Base-by-base conservation (phyloP, 2,329 filamentous ascomycete species). In the Hypoxylon sp. region DNA sequence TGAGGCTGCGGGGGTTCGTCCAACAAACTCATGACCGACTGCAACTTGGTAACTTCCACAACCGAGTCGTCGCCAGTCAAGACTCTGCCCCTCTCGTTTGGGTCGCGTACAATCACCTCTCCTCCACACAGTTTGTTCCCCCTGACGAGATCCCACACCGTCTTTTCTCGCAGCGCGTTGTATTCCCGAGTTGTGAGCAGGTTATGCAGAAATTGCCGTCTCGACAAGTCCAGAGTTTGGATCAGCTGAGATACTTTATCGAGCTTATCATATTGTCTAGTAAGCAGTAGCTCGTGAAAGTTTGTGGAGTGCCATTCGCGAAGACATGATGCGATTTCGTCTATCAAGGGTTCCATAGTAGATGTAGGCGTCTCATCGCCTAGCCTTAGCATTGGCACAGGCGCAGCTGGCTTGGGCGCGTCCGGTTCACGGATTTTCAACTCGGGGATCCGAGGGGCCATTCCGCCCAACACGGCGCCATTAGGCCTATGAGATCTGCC, bases 221-320 rank as follows among this genome's bases (percentile, higher is more conserved):
- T 86, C 43, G 93, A 90, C 58, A 93, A 85, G 78, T 97, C 95
- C 67, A 99, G 84, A n/a, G 90, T 88, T 52, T 90, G 87, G 46
- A 97, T 91, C 57, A 98, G 85, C 61, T 87, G 86, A 1, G 93
- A 92, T 76, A 98, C 89, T 68, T 91, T 89, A 73, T 97, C 93
- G 59, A 99, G 83, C 58, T 90, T 87, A 52, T 86, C 82, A 79
- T 99, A 99, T 76, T 94, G 89, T 65, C 93, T 88, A 19, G 89
- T 89, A 7, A 99, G 86, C 1, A 99, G 85, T 23, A 98, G 84
- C 76, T 97, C 93, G 80, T 99, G 96, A 14, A 99, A 85, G 76
- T 97, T 96, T 16, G 94, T 97, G 19, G 96, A 97, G 81, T 99
- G 95, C 96, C 96, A 99, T 85, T 99, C 96, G 72, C 96, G 89